Evolutionary conservation across 257 asterid species (phyloP).

Genomic region (Datura wrightii): DNA sequence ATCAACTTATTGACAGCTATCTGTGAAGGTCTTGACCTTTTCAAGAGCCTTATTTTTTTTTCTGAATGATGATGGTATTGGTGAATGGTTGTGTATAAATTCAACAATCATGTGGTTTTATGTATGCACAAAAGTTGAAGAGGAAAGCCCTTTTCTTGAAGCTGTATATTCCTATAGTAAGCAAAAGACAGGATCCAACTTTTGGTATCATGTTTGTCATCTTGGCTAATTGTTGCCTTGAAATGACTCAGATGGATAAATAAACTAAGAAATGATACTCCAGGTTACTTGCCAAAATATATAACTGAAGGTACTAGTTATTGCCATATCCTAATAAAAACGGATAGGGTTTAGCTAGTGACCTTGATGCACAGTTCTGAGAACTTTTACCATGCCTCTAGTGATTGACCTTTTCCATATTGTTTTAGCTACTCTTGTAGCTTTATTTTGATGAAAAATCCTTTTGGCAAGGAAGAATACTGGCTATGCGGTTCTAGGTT

Average conservation of each 20-base stretch:
- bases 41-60: background rate
- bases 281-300: constrained; percentile 11
- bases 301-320: constrained; percentile 18
- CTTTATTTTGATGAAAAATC: constrained; percentile 1
- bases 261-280: constrained; percentile 4
- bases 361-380: constrained; percentile 10
- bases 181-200: background rate
- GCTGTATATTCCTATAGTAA: background rate
- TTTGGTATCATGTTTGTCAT: constrained; percentile 15
- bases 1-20: background rate
- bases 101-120: background rate
- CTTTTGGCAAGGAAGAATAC: background rate
- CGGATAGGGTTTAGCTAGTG: background rate
- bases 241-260: constrained; percentile 6
- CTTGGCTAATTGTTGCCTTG: constrained; percentile 2
- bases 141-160: background rate
- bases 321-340: background rate
- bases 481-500: constrained; percentile 5
- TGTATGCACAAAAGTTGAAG: background rate
- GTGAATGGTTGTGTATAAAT: constrained; percentile 16
- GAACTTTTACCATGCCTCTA: background rate
- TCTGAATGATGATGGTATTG: constrained; percentile 13
- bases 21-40: constrained; percentile 12
- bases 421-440: background rate
- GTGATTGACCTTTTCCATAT: background rate